Evolutionary conservation across 495 filamentous ascomycete species (phyloP).

Genomic region (Aspergillus sparsus): DNA sequence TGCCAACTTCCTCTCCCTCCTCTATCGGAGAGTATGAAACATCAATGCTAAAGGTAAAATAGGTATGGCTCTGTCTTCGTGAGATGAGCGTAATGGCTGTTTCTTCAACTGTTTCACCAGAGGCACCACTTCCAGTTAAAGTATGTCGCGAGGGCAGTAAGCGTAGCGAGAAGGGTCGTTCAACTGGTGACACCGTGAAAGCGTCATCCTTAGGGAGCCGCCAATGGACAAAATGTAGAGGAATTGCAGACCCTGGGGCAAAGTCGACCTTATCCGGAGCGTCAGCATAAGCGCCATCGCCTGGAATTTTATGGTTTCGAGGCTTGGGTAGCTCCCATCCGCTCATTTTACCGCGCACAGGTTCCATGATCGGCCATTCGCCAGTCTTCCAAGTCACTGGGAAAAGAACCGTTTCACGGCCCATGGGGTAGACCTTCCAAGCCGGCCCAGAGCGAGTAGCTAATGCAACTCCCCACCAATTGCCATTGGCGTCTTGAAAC

Average conservation of each 20-base stretch:
- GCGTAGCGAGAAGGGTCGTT: constrained; percentile 18
- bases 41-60: constrained; percentile 24
- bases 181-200: constrained; percentile 22
- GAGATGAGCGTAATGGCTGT: constrained; percentile 14
- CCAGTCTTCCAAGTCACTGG: constrained; percentile 51
- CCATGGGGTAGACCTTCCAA: constrained; percentile 56
- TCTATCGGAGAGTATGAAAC: constrained; percentile 8
- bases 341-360: constrained; percentile 30
- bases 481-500: constrained; percentile 45
- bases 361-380: constrained; percentile 26
- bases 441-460: constrained; percentile 43
- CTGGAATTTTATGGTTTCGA: not conserved
- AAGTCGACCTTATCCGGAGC: constrained; percentile 26
- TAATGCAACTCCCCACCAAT: constrained; percentile 55
- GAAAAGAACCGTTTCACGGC: constrained; percentile 56
- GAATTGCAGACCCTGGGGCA: constrained; percentile 18
- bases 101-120: constrained; percentile 7
- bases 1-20: constrained; percentile 17
- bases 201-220: constrained; percentile 12
- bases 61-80: constrained; percentile 20
- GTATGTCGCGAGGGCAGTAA: constrained; percentile 14
- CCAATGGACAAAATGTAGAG: constrained; percentile 23
- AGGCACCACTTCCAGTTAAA: constrained; percentile 11
- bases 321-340: constrained; percentile 18
- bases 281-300: constrained; percentile 16